A percentile compares a stretch with the other conserved stretches of the same genome.
phyloP scores from a whole-genome alignment of 2,329 filamentous ascomycete species.

The Epichloe gansuensis region DNA sequence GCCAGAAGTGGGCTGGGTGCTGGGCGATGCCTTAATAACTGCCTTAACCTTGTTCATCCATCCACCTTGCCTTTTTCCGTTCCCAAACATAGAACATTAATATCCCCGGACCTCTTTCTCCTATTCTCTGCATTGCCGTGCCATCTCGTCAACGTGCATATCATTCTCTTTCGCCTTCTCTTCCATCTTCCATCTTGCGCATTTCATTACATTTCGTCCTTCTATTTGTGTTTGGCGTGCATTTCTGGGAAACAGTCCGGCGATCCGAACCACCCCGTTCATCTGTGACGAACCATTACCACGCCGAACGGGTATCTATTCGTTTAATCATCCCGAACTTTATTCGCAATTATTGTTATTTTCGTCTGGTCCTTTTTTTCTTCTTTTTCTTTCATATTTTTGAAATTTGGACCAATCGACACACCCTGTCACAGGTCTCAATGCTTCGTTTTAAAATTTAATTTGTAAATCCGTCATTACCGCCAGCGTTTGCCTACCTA shows the following conservation, averaged over 20 bases:
- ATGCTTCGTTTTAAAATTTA: conserved; percentile 9
- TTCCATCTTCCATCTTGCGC: background rate
- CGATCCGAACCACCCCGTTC: background rate
- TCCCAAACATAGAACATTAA: background rate
- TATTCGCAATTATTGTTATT: background rate
- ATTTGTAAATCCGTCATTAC: conserved; percentile 4
- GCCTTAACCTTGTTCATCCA: background rate
- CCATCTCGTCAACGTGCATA: background rate
- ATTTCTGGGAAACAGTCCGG: background rate
- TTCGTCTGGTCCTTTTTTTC: conserved; percentile 6
- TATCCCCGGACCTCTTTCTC: background rate
- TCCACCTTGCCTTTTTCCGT: background rate
- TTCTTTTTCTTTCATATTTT: conserved; percentile 4
- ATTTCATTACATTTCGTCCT: background rate
- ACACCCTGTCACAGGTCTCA: background rate
- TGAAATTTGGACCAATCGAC: background rate
- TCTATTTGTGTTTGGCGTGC: background rate
- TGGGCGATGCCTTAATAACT: background rate
- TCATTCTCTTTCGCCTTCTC: background rate
- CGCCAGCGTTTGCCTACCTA: background rate
- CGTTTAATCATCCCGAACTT: background rate
- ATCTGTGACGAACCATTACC: background rate
- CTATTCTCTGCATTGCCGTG: background rate
- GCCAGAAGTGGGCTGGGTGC: background rate
- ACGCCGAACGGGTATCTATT: background rate